Evolutionary conservation across 202 grass and related monocot species (phyloP).

Genomic region (Panicum hallii): DNA sequence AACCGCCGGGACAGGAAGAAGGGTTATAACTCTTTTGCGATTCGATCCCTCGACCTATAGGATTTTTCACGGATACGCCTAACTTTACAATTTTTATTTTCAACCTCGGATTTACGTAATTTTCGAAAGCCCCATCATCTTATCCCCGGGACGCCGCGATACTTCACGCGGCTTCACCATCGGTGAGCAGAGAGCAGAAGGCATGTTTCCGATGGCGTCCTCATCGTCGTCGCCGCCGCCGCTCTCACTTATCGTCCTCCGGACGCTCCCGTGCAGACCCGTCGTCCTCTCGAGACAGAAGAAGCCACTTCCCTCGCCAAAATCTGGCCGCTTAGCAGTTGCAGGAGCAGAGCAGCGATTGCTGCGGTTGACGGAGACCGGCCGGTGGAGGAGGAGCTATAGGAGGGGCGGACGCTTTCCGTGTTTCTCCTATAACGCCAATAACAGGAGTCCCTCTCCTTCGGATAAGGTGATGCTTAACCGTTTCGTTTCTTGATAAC

Average conservation of each 20-base stretch:
- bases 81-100: neutral
- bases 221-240: constrained; percentile 15
- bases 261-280: constrained; percentile 37
- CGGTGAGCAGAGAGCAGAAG: constrained; percentile 4
- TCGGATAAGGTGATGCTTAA: constrained; percentile 51
- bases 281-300: constrained; percentile 31
- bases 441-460: constrained; percentile 52
- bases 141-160: constrained; percentile 31
- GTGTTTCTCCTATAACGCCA: constrained; percentile 54
- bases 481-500: constrained; percentile 4
- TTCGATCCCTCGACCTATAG: neutral
- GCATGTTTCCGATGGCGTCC: constrained; percentile 40
- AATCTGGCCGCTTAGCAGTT: neutral
- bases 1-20: neutral
- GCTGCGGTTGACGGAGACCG: constrained; percentile 22
- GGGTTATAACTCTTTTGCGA: neutral
- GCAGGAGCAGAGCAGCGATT: constrained; percentile 17
- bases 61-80: neutral
- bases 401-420: constrained; percentile 39
- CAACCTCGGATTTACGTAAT: neutral
- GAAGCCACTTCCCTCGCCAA: constrained; percentile 8
- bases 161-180: constrained; percentile 13
- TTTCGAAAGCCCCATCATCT: constrained; percentile 22
- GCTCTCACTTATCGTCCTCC: constrained; percentile 50
- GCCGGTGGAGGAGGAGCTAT: constrained; percentile 34